A percentile compares a stretch with the other conserved stretches of the same genome.
phyloP scores from a whole-genome alignment of 2,329 filamentous ascomycete species.

The Biscogniauxia mediterranea region DNA sequence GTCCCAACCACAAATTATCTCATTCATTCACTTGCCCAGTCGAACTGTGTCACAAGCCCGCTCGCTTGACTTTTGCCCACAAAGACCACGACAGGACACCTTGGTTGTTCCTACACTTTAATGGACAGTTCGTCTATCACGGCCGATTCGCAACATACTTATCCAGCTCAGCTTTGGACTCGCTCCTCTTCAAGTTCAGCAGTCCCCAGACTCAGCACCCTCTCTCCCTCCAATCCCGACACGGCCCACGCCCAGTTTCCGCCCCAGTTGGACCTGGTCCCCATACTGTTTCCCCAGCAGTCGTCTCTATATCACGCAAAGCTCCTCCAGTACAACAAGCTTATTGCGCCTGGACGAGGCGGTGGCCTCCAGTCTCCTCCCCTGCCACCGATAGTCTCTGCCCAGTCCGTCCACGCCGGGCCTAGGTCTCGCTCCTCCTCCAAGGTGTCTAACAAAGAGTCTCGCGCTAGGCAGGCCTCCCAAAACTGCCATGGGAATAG shows the following conservation, averaged over 20 bases:
- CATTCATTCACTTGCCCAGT: constrained; percentile 3
- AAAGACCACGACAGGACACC: constrained; percentile 12
- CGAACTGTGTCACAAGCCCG: constrained; percentile 20
- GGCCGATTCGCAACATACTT: constrained; percentile 49
- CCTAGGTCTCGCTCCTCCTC: constrained; percentile 58
- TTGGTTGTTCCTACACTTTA: constrained; percentile 36
- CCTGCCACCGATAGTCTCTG: constrained; percentile 53
- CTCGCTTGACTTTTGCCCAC: constrained; percentile 18
- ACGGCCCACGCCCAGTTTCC: constrained; percentile 29
- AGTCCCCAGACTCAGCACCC: constrained; percentile 31
- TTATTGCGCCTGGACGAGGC: constrained; percentile 55
- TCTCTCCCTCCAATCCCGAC: constrained; percentile 24
- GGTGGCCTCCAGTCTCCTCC: constrained; percentile 56
- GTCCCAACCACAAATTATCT: constrained; percentile 1
- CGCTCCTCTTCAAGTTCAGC: constrained; percentile 36
- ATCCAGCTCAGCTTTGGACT: constrained; percentile 43
- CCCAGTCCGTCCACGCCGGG: constrained; percentile 55
- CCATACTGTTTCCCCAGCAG: constrained; percentile 58
- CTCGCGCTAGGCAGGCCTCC: constrained; percentile 45
- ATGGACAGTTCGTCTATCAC: constrained; percentile 52
- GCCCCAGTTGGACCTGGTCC: constrained; percentile 52
- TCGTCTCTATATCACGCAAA: constrained; percentile 59
- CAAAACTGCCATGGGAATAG: constrained; percentile 66
- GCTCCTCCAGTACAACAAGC: constrained; percentile 64
- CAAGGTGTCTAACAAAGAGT: constrained; percentile 58